Evolutionary conservation across 257 asterid species (phyloP), one percentile per base, ranked within the genome.

Genomic region (Primulina huaijiensis): DNA sequence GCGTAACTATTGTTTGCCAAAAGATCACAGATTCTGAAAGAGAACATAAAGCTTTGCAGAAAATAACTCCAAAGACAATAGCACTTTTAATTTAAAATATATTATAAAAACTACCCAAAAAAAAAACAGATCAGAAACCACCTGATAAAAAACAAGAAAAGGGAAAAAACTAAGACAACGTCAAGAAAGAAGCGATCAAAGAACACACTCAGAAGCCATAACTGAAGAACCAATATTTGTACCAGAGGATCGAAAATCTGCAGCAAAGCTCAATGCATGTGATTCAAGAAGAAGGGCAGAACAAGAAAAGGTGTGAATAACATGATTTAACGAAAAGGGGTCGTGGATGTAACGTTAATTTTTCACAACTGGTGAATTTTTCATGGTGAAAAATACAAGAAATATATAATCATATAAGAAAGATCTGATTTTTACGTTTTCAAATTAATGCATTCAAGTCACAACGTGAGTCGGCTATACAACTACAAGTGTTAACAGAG

Each of bases 21-120:
- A 76, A 68, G 83, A 82, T 82, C 79, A 34, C 35, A 64, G 58
- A 52, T 64, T 57, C 7, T 35, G 6, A 52, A 38, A 52, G 61
- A 34, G 21, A 4, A 17, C 57, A 50, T 17, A 75, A 62, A 21
- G 23, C 35, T 50, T 23, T 52, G 69, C 56, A 70, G 52, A n/a
- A 30, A 70, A 57, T 69, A 68, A 74, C 65, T 72, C 59, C 62
- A 76, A 73, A 60, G 61, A 3, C 25, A 16, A 8, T 34, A 9
- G 61, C n/a, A 30, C 69, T 1, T 65, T 31, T 19, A 64, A 37
- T 74, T 69, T 72, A 68, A 55, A 11, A 0, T 40, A 62, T 20
- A 59, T 9, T 8, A 55, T 0, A 20, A 8, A 64, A 7, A 19
- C 27, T 21, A 34, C 9, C 38, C 37, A 33, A 35, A 64, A 14